These are phyloP conservation scores for Monilinia fructicola DNA, from an alignment of 2,329 filamentous ascomycete species.

Conservation along the genomic window DNA sequence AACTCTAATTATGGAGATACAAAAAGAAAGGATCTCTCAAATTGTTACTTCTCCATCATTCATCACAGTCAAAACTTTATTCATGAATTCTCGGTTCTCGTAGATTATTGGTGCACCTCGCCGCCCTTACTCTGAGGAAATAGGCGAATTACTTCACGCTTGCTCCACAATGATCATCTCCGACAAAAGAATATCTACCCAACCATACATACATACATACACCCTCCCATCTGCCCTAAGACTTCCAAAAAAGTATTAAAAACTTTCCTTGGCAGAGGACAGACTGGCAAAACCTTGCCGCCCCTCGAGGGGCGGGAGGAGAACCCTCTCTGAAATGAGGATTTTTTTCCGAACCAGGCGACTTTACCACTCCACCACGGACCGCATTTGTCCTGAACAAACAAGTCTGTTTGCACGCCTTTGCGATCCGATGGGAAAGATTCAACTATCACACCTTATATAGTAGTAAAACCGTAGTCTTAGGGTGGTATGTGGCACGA, in stretches of 20 bases:
- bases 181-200: not conserved
- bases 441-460: not conserved
- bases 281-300: not conserved
- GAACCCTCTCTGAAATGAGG: not conserved
- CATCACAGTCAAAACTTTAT: not conserved
- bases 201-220: too few species aligned
- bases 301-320: conserved; percentile 5
- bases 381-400: conserved; percentile 6
- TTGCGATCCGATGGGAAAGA: not conserved
- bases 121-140: not conserved
- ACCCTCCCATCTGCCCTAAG: not conserved
- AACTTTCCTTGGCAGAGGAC: not conserved
- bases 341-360: not conserved
- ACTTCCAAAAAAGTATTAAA: not conserved
- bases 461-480: not conserved
- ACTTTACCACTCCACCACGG: conserved; percentile 1
- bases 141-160: not conserved
- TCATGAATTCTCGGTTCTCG: not conserved
- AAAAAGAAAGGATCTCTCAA: not conserved
- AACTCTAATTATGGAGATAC: not conserved
- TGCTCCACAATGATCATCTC: not conserved
- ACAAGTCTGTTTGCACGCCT: not conserved
- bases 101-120: not conserved
- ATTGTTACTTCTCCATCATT: not conserved
- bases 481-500: not conserved